Base-by-base conservation (phyloP, 2,329 filamentous ascomycete genomes). In the Bimuria novae-zelandiae region DNA sequence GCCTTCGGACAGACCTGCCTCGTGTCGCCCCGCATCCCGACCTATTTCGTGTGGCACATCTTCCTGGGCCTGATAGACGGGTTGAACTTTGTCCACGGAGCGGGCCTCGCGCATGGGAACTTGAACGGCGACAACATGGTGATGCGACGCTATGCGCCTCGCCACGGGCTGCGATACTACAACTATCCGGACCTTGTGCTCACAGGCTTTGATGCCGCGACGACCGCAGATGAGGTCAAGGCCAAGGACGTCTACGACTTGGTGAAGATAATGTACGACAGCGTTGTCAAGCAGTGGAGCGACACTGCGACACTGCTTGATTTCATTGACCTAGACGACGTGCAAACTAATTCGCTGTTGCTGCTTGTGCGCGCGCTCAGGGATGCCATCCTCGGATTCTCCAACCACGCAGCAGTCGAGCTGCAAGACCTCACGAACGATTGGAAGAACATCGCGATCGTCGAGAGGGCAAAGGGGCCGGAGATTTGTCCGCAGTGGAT, bases 41-140 rank as follows among this genome's bases (percentile, higher is more conserved):
- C 37, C 4, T 64, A 52, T 43, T 49, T 60, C 4, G 37, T 62
- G 5, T 57, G 49, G 49, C 62, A 63, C 21, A 48, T 60, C 19
- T 52, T 54, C 27, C 3, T 61, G 3, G 43, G 36, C 2, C 16
- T 65, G 21, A 7, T 64, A 6, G 40, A 54, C 23, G 50, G 53
- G 1, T 21, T 59, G 7, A 6, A 23, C 0, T 56, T 54, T 8
- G 16, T 59, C 7, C 55, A 59, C 39, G 39, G 23, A 3, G 52
- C 50, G 7, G 16, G 33, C 7, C 37, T 57, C 8, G 32, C 42
- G 19, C 52, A 61, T 32, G 42, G 41, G 2, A 53, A 25, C 8
- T 16, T 60, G 17, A 14, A 17, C 19, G 23, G 29, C 7, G 19
- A 36, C 4, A 59, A 58, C 29, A n/a, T 57, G 4, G 45, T 56